Evolutionary conservation across 1,139 yeast species (phyloP).

Genomic region (Pneumocystis murina): DNA sequence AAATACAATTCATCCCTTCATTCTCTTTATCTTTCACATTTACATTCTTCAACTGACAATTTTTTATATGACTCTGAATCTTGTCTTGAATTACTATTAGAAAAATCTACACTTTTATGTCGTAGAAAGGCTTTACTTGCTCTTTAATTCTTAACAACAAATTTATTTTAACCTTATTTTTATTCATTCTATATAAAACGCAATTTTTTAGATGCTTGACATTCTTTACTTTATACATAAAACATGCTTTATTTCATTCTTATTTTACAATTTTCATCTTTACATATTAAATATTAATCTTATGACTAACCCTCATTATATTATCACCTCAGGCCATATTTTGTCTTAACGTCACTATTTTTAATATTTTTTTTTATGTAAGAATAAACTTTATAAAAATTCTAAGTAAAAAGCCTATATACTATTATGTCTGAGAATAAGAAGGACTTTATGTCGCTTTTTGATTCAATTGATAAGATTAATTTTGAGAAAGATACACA

Average conservation of each 20-base stretch:
- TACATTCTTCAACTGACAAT: not conserved
- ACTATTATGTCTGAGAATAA: not conserved
- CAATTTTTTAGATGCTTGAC: not conserved
- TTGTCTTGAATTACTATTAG: conserved; percentile 47
- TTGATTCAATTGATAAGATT: not conserved
- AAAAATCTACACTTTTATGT: conserved; percentile 67
- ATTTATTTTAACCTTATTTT: not conserved
- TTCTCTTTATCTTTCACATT: not conserved
- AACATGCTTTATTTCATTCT: not conserved
- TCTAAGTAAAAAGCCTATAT: not conserved
- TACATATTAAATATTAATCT: too few species aligned
- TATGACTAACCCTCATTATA: too few species aligned
- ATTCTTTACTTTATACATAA: not conserved
- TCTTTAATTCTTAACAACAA: not conserved
- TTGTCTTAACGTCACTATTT: not conserved
- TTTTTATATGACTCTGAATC: conserved; percentile 26
- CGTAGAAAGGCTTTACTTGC: conserved; percentile 40
- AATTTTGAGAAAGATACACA: not conserved
- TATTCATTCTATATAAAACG: not conserved
- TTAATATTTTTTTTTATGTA: not conserved
- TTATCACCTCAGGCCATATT: too few species aligned
- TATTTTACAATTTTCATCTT: not conserved
- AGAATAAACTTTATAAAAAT: not conserved
- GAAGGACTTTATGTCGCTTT: not conserved
- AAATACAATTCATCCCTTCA: conserved; percentile 23